These are phyloP conservation scores for Saccharomycodes ludwigii DNA, from an alignment of 805 yeast species.

Conservation along the genomic window DNA sequence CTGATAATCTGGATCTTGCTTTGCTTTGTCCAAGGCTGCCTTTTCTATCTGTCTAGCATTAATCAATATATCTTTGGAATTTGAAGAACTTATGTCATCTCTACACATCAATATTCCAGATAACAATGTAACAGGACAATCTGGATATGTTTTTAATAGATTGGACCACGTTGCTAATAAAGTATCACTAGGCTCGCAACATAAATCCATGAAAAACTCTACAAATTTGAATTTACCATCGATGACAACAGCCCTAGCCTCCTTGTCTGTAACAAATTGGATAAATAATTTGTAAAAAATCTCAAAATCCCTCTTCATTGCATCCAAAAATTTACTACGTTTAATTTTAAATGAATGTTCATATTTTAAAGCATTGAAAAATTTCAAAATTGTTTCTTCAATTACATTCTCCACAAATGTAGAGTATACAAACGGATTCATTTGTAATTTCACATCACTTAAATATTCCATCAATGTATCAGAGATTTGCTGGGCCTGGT, in stretches of 20 bases:
- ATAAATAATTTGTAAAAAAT: conserved; percentile 41
- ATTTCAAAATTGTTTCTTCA: conserved; percentile 38
- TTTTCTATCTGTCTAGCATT: conserved; percentile 11
- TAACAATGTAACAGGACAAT: conserved; percentile 63
- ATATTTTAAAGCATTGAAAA: conserved; percentile 34
- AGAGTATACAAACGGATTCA: conserved; percentile 43
- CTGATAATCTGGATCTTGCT: no score
- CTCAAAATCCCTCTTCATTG: conserved; percentile 50
- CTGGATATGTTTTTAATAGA: conserved; percentile 55
- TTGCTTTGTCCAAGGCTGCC: conserved; percentile 1
- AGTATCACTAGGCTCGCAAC: conserved; percentile 35
- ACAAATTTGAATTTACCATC: conserved; percentile 42
- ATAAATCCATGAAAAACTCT: conserved; percentile 48
- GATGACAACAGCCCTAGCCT: conserved; percentile 23
- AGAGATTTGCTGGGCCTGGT: conserved; percentile 46
- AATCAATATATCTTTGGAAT: conserved; percentile 13
- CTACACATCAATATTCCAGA: conserved; percentile 44
- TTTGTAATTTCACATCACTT: conserved; percentile 43
- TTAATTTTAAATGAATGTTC: conserved; percentile 29
- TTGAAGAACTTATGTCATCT: conserved; percentile 25
- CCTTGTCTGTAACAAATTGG: conserved; percentile 28
- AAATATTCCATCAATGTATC: conserved; percentile 70
- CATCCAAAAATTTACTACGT: conserved; percentile 33
- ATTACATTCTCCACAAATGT: conserved; percentile 40
- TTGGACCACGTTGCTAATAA: conserved; percentile 46